Percentiles rank a stretch among this genome's conserved stretches.
These are phyloP conservation scores for Backusella westeae DNA, from an alignment of 192 early-diverging fungal genomes.

Conservation along the genomic window DNA sequence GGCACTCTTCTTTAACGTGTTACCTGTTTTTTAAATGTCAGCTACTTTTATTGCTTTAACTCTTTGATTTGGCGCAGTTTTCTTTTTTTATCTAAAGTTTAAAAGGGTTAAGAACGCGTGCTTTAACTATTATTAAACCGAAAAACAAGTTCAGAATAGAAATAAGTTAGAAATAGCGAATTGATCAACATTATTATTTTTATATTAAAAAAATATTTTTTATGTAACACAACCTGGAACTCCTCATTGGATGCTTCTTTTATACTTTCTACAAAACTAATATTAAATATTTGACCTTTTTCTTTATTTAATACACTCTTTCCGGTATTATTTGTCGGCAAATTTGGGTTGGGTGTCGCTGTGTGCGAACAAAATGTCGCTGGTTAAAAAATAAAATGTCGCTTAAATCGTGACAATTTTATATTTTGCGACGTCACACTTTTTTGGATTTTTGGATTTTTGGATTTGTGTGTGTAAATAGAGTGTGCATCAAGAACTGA, in stretches of 20 bases:
- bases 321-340: not conserved
- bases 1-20: not conserved
- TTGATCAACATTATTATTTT: not conserved
- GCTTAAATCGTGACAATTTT: too few relatives aligned
- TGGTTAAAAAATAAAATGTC: too few relatives aligned
- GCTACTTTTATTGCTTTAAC: not conserved
- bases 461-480: too few relatives aligned
- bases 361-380: too few relatives aligned
- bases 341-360: too few relatives aligned
- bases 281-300: not conserved
- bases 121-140: not conserved
- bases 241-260: not conserved
- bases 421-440: too few relatives aligned
- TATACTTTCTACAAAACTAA: not conserved
- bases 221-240: not conserved
- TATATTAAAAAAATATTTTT: not conserved
- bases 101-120: not conserved
- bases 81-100: not conserved
- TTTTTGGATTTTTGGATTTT: too few relatives aligned
- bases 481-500: too few relatives aligned
- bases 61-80: not conserved
- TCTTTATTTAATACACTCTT: not conserved
- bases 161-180: not conserved
- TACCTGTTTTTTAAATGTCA: not conserved
- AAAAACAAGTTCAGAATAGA: not conserved